Evolutionary conservation across 352 stramenopile genomes (phyloP).

Genomic region (Pythium folliculosum): DNA sequence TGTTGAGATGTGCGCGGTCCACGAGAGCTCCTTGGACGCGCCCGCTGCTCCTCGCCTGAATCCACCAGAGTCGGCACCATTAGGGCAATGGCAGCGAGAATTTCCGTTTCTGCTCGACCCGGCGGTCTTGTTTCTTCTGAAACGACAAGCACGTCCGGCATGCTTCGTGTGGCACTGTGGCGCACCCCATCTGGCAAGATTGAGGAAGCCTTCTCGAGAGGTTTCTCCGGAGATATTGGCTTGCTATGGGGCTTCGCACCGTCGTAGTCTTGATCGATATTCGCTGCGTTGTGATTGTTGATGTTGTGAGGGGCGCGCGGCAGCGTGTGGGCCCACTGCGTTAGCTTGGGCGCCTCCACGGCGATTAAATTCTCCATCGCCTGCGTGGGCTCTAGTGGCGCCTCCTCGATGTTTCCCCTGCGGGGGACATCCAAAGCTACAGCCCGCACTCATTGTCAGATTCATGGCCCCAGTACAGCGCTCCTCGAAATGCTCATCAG

Average conservation of each 20-base stretch:
- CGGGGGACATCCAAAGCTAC: not conserved
- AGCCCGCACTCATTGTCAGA: not conserved
- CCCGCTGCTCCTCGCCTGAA: no score
- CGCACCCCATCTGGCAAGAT: not conserved
- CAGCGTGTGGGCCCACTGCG: not conserved
- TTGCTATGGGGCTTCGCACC: slow-evolving; percentile 2
- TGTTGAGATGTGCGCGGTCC: not conserved
- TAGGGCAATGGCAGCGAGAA: not conserved
- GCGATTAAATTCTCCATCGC: not conserved
- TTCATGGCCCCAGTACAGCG: not conserved
- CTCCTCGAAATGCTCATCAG: not conserved
- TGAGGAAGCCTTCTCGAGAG: not conserved
- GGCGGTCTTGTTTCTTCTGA: not conserved
- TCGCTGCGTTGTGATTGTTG: not conserved
- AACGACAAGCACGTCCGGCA: slow-evolving; percentile 12
- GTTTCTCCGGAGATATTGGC: slow-evolving; percentile 3
- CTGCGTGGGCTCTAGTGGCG: not conserved
- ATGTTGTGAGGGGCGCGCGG: not conserved
- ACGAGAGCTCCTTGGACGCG: no score
- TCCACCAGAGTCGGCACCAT: no score
- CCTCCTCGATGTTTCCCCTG: not conserved
- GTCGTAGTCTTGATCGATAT: no score
- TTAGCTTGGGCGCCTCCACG: not conserved
- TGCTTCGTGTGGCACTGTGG: not conserved
- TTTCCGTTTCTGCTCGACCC: not conserved